Base-by-base conservation (phyloP, 2,329 filamentous ascomycete genomes). In the Cercospora sp. region DNA sequence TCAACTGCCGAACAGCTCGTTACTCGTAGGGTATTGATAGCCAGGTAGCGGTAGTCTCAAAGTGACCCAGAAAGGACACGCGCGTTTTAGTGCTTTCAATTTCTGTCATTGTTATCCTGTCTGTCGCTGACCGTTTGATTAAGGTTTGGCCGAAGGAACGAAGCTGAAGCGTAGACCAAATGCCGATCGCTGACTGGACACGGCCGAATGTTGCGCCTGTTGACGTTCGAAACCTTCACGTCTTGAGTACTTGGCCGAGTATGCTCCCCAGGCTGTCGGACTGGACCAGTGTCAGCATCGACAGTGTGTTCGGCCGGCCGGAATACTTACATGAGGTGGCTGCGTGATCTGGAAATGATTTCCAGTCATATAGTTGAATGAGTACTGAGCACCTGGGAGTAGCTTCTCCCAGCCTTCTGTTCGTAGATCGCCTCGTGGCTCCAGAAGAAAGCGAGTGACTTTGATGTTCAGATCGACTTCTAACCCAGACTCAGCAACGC, bases 311-410 rank as follows among this genome's bases (percentile, higher is more conserved):
- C 53, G 5, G 9, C 13, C 7, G 8, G 4, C 1, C 13, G 33
- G n/a, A 7, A 20, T 5, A 73, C 74, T 72, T 60, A 76, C 75
- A 69, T 76, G 74, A 12, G 73, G 74, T 58, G 71, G 65, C 64
- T 77, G 75, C 7, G 74, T 76, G 48, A 77, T 75, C 63, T 76
- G 73, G 60, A 77, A 77, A 60, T 77, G 75, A 31, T 77, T 76
- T 0, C 75, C 75, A 28, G 74, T 77, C 74, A 77, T 76, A 30
- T 76, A 76, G 33, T 75, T 67, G 51, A 72, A 73, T 2, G 63
- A 68, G 59, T 73, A 74, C 61, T 69, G 55, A 36, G 75, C 74
- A 3, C 75, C 75, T 0, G 74, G 74, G 31, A 77, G 53, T 20
- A 77, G 60, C 66, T 66, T 70, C 67, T 77, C 75, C 75, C 75